Evolutionary conservation across 768 basidiomycete genomes (phyloP), one percentile per base, ranked within the genome.

Genomic region (Lyophyllum atratum): DNA sequence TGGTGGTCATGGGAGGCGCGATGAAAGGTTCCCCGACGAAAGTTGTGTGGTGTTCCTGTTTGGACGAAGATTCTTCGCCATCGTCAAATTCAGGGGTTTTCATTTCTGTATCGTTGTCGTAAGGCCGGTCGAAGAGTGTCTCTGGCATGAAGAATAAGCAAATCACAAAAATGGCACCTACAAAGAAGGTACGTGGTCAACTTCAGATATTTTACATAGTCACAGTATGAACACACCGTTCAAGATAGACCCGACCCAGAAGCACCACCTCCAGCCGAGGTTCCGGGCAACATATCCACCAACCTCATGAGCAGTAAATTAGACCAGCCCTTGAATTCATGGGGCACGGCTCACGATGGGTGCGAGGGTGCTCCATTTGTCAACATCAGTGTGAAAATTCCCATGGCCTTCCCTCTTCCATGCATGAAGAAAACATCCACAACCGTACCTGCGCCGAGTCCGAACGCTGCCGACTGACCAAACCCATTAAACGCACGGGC

Each of bases 361-460:
- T 8, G 76, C 75, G 14, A 76, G 60, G 61, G 76, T 7, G 72
- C 73, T 14, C 75, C 75, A 61, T 74, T 76, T 4, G 75, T 77
- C 28, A 70, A 63, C 71, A 76, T 74, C 31, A 77, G 63, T 5
- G 76, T 76, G 53, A 75, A 77, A 8, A 76, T 50, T 8, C 75
- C 77, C 76, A 79, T 77, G 0, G 76, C 75, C 53, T 72, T 76
- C 33, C 77, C 77, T 64, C 77, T 68, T 58, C 75, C 69, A 52
- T 74, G 73, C 45, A 62, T 58, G 50, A 70, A 74, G 52, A 73
- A 74, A 9, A 75, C 37, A 59, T 75, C 73, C 10, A 73, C 69
- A 22, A 76, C 74, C 7, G 75, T 76, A 19, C 75, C 76, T 8
- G 74, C 76, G 14, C 76, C 75, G n/a, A 77, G 60, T 29, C 69